Evolutionary conservation across 305 asterid species (phyloP), one percentile per base, ranked within the genome.

Genomic region (Ruellia speciosa): DNA sequence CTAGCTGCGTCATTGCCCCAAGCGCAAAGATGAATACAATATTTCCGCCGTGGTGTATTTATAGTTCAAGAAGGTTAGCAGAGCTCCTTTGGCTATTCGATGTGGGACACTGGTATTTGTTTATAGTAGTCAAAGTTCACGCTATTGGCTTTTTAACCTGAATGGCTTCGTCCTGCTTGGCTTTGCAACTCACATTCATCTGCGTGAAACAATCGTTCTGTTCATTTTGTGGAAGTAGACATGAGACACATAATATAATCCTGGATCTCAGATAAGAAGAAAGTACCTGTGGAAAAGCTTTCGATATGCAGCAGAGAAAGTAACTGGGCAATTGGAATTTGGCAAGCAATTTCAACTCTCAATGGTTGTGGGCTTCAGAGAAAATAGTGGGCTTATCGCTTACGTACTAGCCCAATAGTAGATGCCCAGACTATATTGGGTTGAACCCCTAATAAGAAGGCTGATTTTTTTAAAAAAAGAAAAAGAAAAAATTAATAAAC

Each of bases 1-100:
- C 69, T 65, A 71, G 82, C 79, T 75, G 80, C 87, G 82, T 75
- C 84, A 81, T 78, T 78, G 84, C 81, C 85, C 84, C 84, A 78
- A 81, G 88, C 82, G 81, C 79, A 77, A 73, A 54, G 56, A 60
- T 60, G 48, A 34, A 0, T 37, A 6, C 6, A 10, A 3, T 10
- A 2, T 7, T 0, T 7, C 41, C 6, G 41, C 41, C 9, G 1
- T 37, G 6, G 41, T 1, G 5, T 7, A 37, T 37, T 37, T 37
- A 37, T 37, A 37, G 12, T 33, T 37, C 11, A 37, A 10, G 41
- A 10, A 10, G 41, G 41, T 37, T 37, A 1, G 12, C 41, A 37
- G 31, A 7, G 9, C 6, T 37, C 41, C 12, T 2, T 7, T 37
- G 41, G 12, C 12, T 37, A 10, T 6, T 37, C 41, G 41, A 37